phyloP scores from a whole-genome alignment of 176 grass and related monocot species.

The Thalia dealbata region DNA sequence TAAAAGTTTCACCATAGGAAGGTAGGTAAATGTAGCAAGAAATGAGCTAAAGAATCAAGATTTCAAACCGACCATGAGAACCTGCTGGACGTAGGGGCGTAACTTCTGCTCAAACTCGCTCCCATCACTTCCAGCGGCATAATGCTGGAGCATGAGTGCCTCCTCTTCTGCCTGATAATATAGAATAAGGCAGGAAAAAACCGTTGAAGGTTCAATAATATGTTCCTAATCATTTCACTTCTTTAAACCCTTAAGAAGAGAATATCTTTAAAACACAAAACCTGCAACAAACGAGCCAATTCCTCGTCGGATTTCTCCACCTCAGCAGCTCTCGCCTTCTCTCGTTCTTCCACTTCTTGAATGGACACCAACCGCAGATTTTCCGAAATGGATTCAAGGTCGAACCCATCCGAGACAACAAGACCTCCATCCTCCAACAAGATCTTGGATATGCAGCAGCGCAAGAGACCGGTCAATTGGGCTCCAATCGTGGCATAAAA shows the following conservation, averaged over 20 bases:
- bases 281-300: slow-evolving; percentile 68
- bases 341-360: slow-evolving; percentile 12
- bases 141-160: slow-evolving; percentile 64
- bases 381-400: slow-evolving; percentile 47
- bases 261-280: slow-evolving; percentile 13
- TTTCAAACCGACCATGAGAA: slow-evolving; percentile 65
- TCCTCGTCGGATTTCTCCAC: slow-evolving; percentile 61
- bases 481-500: neutral
- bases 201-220: neutral
- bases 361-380: slow-evolving; percentile 44
- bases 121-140: slow-evolving; percentile 32
- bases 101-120: slow-evolving; percentile 39
- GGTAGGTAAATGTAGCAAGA: neutral
- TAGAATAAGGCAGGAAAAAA: slow-evolving; percentile 3
- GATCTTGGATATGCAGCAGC: slow-evolving; percentile 29
- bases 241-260: neutral
- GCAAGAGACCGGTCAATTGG: neutral
- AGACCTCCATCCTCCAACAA: slow-evolving; percentile 44
- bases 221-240: neutral
- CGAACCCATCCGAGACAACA: slow-evolving; percentile 44
- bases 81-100: slow-evolving; percentile 53
- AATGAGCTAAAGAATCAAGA: neutral
- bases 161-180: slow-evolving; percentile 78
- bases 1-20: neutral
- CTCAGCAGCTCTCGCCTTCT: neutral